Evolutionary conservation across 148 eudicot species (phyloP), one percentile per base, ranked within the genome.

Genomic region (Suaeda aralocaspica): DNA sequence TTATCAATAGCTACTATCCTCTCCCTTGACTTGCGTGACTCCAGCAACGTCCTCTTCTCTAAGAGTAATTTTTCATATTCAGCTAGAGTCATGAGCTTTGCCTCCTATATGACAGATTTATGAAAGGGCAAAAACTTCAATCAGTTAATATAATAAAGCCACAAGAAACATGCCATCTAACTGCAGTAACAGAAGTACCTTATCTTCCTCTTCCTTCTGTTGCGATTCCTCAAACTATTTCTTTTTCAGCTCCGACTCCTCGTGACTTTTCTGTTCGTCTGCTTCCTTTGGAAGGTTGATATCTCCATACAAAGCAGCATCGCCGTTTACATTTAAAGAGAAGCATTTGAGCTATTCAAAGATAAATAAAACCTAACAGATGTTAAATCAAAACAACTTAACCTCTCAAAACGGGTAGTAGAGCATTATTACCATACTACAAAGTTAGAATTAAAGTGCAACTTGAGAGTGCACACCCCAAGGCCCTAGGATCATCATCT

Each of bases 41-140:
- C 74, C 59, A 83, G 62, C 11, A 68, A 68, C 69, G 76, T 74
- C 59, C 75, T 74, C 79, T 81, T 81, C 67, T 78, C 77, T 6
- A 56, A 36, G 41, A 70, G 71, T 46, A 62, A 16, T 61, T 76
- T 72, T 62, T 84, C 79, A 48, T 81, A 84, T 62, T 84, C 74
- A 33, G 72, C 76, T 4, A 81, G 77, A 22, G 84, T 84, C 87
- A 67, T 76, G 14, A 64, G 67, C 22, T 34, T 36, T 2, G 71
- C 67, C 19, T 80, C 79, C 79, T 74, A 61, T 61, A 63, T 5
- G 13, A 44, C 29, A n/a, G n/a, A n/a, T n/a, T n/a, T n/a, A 59
- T 30, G 48, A 1, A 6, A 31, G 5, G 19, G 11, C 16, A 9
- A 18, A 26, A 69, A 10, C 1, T 13, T 3, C 14, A 1, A 39